Evolutionary conservation across 139 green algal genomes (phyloP), one percentile per base, ranked within the genome.

Genomic region (Diplosphaera chodatii): DNA sequence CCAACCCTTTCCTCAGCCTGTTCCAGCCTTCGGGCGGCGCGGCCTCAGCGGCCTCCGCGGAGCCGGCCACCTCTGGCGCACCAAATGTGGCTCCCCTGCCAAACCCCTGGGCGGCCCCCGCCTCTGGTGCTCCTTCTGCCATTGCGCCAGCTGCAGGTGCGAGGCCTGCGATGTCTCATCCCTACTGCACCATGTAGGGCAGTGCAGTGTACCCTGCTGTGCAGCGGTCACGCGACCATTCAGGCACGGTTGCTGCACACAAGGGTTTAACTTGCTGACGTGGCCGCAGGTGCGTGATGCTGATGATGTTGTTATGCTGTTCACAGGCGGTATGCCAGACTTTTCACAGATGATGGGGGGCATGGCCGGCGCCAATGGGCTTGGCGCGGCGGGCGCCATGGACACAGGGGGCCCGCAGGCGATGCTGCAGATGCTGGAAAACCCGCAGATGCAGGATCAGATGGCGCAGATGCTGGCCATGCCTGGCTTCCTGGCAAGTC

Each of bases 31-130:
- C 28, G 8, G 74, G 78, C 23, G 71, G 66, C 27, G 32, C n/a
- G 55, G 63, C 32, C 18, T 28, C 70, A 64, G 64, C 40, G n/a
- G 41, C 69, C 4, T 3, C 23, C 37, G 34, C 33, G 15, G 32
- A 28, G 27, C 32, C 66, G 31, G 66, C 32, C 25, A 65, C 66
- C 22, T 67, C 23, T 32, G 75, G n/a, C 23, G 69, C 79, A 8
- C 88, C 87, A 33, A 97, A 97, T 69, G 85, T 85, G 20, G 84
- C 83, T 8, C 95, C 95, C 13, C 86, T 99, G 66, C 95, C 95
- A 16, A 99, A 99, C 83, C 95, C 95, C 1, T 98, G 95, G 93
- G 87, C 79, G 0, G 72, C 88, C 10, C 48, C 48, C 4, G 18
- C 48, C 25, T 59, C 48, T 18, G 48, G 48, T 18, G 48, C 48